Percentiles rank a stretch among this genome's conserved stretches.
These are phyloP conservation scores for Chlorokybus atmophyticus DNA, from an alignment of 139 green algal genomes.

Conservation along the genomic window DNA sequence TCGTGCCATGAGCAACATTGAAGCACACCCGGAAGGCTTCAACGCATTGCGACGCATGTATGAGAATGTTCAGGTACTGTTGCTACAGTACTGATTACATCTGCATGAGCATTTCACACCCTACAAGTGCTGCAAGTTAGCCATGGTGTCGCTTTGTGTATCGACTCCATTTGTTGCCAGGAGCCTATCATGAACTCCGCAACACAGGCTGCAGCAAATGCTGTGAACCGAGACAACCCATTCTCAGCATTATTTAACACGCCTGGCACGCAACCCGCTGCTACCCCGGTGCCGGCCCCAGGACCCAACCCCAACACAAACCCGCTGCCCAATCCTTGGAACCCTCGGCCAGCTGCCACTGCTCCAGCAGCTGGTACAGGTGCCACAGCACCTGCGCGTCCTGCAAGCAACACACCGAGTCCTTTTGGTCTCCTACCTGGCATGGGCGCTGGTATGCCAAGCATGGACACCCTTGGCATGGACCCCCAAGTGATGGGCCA, in stretches of 20 bases:
- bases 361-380: background rate
- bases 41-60: conserved; percentile 83
- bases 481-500: conserved; percentile 17
- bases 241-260: conserved; percentile 40
- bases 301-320: conserved; percentile 48
- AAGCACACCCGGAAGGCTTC: conserved; percentile 86
- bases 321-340: conserved; percentile 93
- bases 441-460: conserved; percentile 20
- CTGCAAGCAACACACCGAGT: conserved; percentile 4
- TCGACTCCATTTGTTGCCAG: too few species aligned
- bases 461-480: conserved; percentile 13
- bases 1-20: conserved; percentile 81
- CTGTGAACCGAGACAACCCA: conserved; percentile 40
- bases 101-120: too few species aligned
- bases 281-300: conserved; percentile 2
- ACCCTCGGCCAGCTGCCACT: conserved; percentile 16
- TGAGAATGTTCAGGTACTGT: conserved; percentile 67
- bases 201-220: conserved; percentile 6
- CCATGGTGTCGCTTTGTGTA: too few species aligned
- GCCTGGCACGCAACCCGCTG: background rate
- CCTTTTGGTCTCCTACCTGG: conserved; percentile 7
- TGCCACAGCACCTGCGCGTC: conserved; percentile 4
- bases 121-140: too few species aligned
- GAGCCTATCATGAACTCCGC: background rate
- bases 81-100: conserved; percentile 75